phyloP scores from a whole-genome alignment of 371 early-diverging fungal genomes.

The Mucor plumbeus region DNA sequence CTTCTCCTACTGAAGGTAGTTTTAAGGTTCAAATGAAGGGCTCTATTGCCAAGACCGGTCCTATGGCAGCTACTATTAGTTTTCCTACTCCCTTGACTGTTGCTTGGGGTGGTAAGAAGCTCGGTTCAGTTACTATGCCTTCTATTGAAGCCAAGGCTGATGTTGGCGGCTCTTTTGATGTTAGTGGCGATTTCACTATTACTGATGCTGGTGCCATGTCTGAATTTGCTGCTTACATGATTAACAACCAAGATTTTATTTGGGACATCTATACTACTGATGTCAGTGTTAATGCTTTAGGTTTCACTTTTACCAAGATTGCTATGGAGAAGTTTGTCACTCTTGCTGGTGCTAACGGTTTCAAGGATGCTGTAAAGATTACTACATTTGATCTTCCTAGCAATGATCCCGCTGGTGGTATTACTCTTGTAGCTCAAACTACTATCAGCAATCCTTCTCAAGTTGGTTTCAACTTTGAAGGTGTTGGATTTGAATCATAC shows the following conservation, averaged over 20 bases:
- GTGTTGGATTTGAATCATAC: constrained; percentile 40
- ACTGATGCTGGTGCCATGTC: constrained; percentile 50
- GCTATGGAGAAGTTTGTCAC: constrained; percentile 59
- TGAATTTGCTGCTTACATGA: constrained; percentile 58
- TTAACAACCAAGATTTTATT: constrained; percentile 57
- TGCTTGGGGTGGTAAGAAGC: constrained; percentile 51
- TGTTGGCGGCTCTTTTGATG: constrained; percentile 52
- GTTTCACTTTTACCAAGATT: constrained; percentile 62
- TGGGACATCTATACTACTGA: constrained; percentile 60
- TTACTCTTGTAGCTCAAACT: constrained; percentile 56
- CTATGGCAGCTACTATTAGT: constrained; percentile 62
- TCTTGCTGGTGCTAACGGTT: constrained; percentile 57
- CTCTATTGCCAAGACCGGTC: constrained; percentile 62
- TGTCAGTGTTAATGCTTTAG: constrained; percentile 64
- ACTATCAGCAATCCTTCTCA: constrained; percentile 59
- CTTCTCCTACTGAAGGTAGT: constrained; percentile 49
- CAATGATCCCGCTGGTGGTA: constrained; percentile 63
- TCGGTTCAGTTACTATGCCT: constrained; percentile 59
- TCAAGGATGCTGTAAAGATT: constrained; percentile 60
- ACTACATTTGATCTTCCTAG: constrained; percentile 60
- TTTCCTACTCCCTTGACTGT: constrained; percentile 58
- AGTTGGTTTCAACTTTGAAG: constrained; percentile 56
- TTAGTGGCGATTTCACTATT: constrained; percentile 55
- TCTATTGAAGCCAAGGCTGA: constrained; percentile 49
- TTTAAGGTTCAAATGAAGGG: constrained; percentile 66